Base-by-base conservation (phyloP, 805 yeast species). In the Scheffersomyces ergatensis region DNA sequence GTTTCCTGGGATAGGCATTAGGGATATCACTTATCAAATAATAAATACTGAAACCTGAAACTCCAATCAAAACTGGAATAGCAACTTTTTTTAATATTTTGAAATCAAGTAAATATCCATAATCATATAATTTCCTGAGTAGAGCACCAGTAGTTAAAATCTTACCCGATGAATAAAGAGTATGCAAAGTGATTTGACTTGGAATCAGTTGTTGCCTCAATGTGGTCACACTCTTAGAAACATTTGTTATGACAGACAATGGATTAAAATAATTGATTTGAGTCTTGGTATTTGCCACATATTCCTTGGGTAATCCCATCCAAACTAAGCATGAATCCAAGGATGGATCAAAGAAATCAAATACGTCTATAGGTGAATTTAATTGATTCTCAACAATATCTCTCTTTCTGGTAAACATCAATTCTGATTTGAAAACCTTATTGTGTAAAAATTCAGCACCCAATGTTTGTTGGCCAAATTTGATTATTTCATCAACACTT, bases 281-380 rank as follows among this genome's bases (percentile, higher is more conserved):
- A 8, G 51, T 45, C 25, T 52, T 47, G 3, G 71, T 55, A 12
- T 44, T 49, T 15, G 54, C 38, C 2, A 68, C 53, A 37, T 54
- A 47, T 6, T 57, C 60, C 38, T 50, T 52, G 1, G 75, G 62
- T 21, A 70, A 42, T 17, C 79, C 67, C 50, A 73, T 41, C 75
- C 74, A 56, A 51, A 64, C 49, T 35, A 80, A 55, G 43, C 83
- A 76, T 3, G 84, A 77, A 30, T 82, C 85, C 45, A 80, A 58
- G 0, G 85, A 74, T 4, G 95, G 87, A 49, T 90, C 95, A 54
- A 90, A 70, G 50, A 89, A 82, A 63, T 93, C 97, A n/a, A 70
- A 39, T 4, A 86, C 31, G 11, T 83, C 78, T 18, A 92, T 71
- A 16, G 77, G 74, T 19, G 78, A 78, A 36, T 77, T 71, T 20